Base-by-base conservation (phyloP, 1,139 yeast genomes). In the Geotrichum cucujoidarum region DNA sequence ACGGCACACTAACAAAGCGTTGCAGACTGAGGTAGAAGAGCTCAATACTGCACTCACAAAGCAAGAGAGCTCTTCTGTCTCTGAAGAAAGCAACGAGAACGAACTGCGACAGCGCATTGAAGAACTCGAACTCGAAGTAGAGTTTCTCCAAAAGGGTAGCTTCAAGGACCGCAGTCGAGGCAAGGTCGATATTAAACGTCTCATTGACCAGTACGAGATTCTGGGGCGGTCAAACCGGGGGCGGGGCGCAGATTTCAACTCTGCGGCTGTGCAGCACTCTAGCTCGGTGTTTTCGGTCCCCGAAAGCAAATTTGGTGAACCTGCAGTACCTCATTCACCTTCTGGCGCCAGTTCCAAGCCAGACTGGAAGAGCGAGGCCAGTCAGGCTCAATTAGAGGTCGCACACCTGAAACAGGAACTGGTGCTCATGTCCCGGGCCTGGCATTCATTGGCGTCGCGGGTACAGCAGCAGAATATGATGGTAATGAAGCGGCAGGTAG, bases 391-490 rank as follows among this genome's bases (percentile, higher is more conserved):
- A 18, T 6, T 13, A 16, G 41, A 47, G 13, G 35, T 24, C 16
- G 42, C 30, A 18, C 20, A 27, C 17, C 45, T 16, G 39, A 52
- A 29, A 30, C 21, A n/a, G 50, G 53, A 62, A 42, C 47, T 55
- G 18, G 53, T 50, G 13, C 45, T 60, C 13, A 58, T 62, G 53
- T 52, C 63, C 2, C 48, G 57, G 6, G 66, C 66, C 11, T 62
- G 66, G 66, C 60, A 51, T 34, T 53, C 62, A 10, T 49, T 61
- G 13, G 56, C 61, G 1, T 52, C 63, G 14, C 49, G 64, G n/a
- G 53, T 61, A 16, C 64, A 60, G 40, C 63, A 57, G 40, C 60
- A 59, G 44, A 56, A 57, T 29, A 55, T 57, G 21, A 51, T 53
- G 8, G 59, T 60, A 8, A 54, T 53, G 52, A 55, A 58, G 43